These are phyloP conservation scores for Solanum virginianum DNA, from an alignment of 257 asterid species.

Conservation along the genomic window DNA sequence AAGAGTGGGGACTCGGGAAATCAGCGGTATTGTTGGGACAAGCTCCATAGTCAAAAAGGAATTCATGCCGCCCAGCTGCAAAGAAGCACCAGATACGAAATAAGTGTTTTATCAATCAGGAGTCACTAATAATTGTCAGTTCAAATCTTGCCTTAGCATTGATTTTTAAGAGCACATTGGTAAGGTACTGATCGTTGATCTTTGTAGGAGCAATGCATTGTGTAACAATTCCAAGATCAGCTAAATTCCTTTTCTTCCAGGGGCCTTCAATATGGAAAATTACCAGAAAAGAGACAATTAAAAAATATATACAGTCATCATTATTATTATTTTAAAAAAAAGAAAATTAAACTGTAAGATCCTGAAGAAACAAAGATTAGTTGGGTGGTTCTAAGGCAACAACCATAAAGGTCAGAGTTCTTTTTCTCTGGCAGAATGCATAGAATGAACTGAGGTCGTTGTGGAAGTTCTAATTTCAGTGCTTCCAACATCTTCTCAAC, in stretches of 20 bases:
- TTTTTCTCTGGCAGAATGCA: slow-evolving; percentile 59
- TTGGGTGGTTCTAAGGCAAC: background rate
- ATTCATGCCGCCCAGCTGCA: slow-evolving; percentile 68
- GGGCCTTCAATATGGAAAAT: slow-evolving; percentile 39
- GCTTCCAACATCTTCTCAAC: slow-evolving; percentile 44
- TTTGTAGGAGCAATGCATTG: slow-evolving; percentile 58
- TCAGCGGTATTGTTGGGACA: slow-evolving; percentile 17
- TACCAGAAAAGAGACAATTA: background rate
- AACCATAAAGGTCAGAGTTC: slow-evolving; percentile 64
- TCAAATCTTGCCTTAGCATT: slow-evolving; percentile 43
- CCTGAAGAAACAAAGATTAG: background rate
- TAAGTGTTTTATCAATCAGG: background rate
- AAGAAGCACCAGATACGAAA: background rate
- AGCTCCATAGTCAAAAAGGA: slow-evolving; percentile 36
- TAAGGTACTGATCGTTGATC: slow-evolving; percentile 60
- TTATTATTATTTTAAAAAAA: background rate
- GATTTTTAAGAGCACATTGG: slow-evolving; percentile 58
- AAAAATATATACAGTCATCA: background rate
- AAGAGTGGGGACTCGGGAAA: slow-evolving; percentile 43
- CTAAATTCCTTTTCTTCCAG: slow-evolving; percentile 54
- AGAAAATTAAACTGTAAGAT: background rate
- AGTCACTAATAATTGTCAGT: background rate
- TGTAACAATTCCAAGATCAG: slow-evolving; percentile 44
- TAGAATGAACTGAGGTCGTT: slow-evolving; percentile 39
- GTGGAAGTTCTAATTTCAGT: slow-evolving; percentile 26